phyloP scores from a whole-genome alignment of 2,329 filamentous ascomycete genomes.

The Exserohilum rostratum region DNA sequence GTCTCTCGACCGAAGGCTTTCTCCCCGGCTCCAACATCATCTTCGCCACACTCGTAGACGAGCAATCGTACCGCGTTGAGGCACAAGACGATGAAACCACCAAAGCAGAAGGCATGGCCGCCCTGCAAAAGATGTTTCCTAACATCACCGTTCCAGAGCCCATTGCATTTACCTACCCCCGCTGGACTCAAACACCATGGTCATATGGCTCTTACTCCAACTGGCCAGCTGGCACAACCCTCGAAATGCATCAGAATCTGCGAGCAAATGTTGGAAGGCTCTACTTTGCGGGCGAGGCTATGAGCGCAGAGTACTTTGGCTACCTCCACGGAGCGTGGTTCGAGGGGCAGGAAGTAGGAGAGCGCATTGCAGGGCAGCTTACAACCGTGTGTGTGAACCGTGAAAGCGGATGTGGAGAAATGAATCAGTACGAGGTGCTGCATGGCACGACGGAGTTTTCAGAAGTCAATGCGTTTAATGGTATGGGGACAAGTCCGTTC shows the following conservation, averaged over 20 bases:
- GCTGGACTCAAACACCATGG: conserved; percentile 61
- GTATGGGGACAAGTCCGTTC: conserved; percentile 37
- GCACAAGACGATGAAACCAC: conserved; percentile 65
- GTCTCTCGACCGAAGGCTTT: conserved; percentile 64
- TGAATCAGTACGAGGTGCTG: conserved; percentile 37
- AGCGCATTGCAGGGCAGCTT: conserved; percentile 39
- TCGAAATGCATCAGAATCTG: conserved; percentile 71
- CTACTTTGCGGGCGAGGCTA: conserved; percentile 71
- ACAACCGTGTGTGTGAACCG: conserved; percentile 31
- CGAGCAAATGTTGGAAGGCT: conserved; percentile 67
- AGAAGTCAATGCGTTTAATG: conserved; percentile 41
- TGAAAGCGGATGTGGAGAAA: conserved; percentile 34
- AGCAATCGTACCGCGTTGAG: conserved; percentile 64
- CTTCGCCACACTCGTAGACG: conserved; percentile 67
- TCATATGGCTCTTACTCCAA: conserved; percentile 69
- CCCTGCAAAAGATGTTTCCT: conserved; percentile 68
- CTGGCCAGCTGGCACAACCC: conserved; percentile 67
- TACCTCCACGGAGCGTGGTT: conserved; percentile 62
- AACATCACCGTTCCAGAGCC: conserved; percentile 63
- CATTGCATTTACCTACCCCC: conserved; percentile 65
- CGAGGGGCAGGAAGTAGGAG: conserved; percentile 42
- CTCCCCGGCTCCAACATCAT: conserved; percentile 67
- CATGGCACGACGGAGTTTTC: conserved; percentile 37
- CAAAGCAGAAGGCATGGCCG: conserved; percentile 60
- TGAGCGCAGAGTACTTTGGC: conserved; percentile 67